phyloP scores from a whole-genome alignment of 2,329 filamentous ascomycete species.

The Ophiostoma populinum region DNA sequence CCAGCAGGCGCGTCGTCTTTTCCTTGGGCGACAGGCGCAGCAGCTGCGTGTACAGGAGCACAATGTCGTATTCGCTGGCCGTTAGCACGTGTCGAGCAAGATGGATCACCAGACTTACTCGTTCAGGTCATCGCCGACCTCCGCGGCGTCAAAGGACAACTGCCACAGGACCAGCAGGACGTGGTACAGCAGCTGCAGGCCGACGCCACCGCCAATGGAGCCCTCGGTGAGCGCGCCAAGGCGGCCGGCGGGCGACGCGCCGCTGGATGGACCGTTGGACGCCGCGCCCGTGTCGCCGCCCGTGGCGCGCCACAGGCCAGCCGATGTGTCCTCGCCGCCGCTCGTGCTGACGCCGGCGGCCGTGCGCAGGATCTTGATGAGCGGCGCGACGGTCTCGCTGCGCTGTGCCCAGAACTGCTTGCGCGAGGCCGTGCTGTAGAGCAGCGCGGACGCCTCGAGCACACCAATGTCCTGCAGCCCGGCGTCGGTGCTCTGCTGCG shows the following conservation, averaged over 20 bases:
- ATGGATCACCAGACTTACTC: constrained; percentile 39
- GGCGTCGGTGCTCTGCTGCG: constrained; percentile 62
- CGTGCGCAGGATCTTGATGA: constrained; percentile 67
- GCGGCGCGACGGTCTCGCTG: constrained; percentile 64
- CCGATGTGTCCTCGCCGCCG: constrained; percentile 28
- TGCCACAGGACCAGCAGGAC: constrained; percentile 91
- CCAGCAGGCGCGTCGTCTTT: constrained; percentile 83
- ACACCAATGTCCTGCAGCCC: constrained; percentile 92
- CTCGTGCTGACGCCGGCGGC: constrained; percentile 58
- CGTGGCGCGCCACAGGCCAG: constrained; percentile 41
- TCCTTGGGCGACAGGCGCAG: constrained; percentile 89
- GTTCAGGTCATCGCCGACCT: constrained; percentile 59
- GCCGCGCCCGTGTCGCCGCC: constrained; percentile 12
- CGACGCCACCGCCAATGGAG: constrained; percentile 61
- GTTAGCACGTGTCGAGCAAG: neutral
- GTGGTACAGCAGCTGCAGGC: constrained; percentile 84
- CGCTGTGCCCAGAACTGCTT: constrained; percentile 83
- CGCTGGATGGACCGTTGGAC: constrained; percentile 3
- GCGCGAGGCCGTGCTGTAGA: constrained; percentile 58
- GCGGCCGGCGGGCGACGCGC: constrained; percentile 15
- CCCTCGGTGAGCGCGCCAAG: constrained; percentile 28
- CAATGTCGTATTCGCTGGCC: constrained; percentile 72
- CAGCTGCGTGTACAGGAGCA: constrained; percentile 82
- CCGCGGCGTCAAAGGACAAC: constrained; percentile 78
- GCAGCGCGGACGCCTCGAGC: constrained; percentile 70